Conservation (phyloP, 2,329 filamentous ascomycete species). For the Pyrenophora seminiperda region DNA sequence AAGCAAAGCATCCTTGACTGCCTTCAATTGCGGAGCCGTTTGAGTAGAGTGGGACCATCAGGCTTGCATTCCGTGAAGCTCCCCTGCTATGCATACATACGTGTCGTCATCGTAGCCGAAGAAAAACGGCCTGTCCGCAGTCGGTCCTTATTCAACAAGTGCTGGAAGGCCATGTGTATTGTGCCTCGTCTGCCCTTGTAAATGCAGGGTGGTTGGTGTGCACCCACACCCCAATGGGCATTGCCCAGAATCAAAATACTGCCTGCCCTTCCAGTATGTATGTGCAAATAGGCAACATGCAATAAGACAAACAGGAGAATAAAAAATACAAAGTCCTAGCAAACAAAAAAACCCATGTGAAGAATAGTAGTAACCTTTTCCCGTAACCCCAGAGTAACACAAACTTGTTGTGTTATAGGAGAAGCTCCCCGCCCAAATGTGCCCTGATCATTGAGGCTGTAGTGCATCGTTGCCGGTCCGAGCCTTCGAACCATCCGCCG, state of each 20-base stretch:
- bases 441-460: slow-evolving; percentile 17
- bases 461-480: slow-evolving; percentile 16
- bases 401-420: slow-evolving; percentile 18
- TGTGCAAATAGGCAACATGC: background rate
- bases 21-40: background rate
- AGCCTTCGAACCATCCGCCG: slow-evolving; percentile 11
- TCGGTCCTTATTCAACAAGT: slow-evolving; percentile 20
- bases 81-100: slow-evolving; percentile 27
- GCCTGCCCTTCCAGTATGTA: background rate
- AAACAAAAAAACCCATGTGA: background rate
- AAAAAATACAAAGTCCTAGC: background rate
- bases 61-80: slow-evolving; percentile 14
- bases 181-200: slow-evolving; percentile 14
- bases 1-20: slow-evolving; percentile 21
- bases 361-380: slow-evolving; percentile 13
- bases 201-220: slow-evolving; percentile 17
- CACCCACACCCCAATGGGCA: slow-evolving; percentile 8
- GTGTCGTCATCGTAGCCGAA: slow-evolving; percentile 32
- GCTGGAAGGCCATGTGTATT: slow-evolving; percentile 31
- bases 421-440: slow-evolving; percentile 22
- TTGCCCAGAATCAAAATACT: slow-evolving; percentile 17
- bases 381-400: slow-evolving; percentile 12
- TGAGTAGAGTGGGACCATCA: slow-evolving; percentile 22
- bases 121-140: slow-evolving; percentile 9
- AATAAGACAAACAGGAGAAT: background rate